Evolutionary conservation across 2,329 filamentous ascomycete genomes (phyloP), one percentile per base, ranked within the genome.

Genomic region (Plectosphaerella sp.): DNA sequence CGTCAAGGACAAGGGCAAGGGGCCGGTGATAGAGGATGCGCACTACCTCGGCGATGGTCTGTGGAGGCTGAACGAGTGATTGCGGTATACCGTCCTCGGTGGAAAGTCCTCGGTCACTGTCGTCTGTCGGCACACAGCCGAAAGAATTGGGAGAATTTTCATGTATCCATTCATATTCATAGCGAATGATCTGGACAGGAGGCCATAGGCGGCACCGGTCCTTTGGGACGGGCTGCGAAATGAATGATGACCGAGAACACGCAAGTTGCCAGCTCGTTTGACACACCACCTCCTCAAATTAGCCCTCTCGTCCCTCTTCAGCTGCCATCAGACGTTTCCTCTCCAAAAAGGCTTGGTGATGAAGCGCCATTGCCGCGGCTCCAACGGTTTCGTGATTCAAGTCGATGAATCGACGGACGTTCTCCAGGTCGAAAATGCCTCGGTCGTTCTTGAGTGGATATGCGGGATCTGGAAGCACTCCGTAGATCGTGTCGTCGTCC

Each of bases 11-110:
- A 93, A 93, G 74, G 91, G 91, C 59, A 97, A 97, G 75, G 94
- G 94, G 0, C 89, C 92, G 6, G 94, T 92, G 15, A 89, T 97
- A 60, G 93, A 97, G 75, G 88, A 91, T 55, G 90, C 90, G 33
- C 94, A 99, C 79, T 97, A 87, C 74, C 69, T 97, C 50, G 94
- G 94, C 0, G 94, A 99, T 76, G 94, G 93, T 16, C 73, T 99
- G 61, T 99, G 94, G 94, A 89, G 79, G 61, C 67, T 96, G 56
- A 41, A 65, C 60, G 22, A 68, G 75, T 18, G 76, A 82, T n/a
- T 82, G 67, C 57, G 41, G 8, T 33, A 2, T 12, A 7, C 28
- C 28, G 28, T 33, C 28, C 28, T 12, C 28, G 28, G 4, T 33
- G 11, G 8, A 33, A 9, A 22, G 22, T 22, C 22, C 3, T 22